Conservation (phyloP, 768 basidiomycete species). For the Termitomyces sp. region DNA sequence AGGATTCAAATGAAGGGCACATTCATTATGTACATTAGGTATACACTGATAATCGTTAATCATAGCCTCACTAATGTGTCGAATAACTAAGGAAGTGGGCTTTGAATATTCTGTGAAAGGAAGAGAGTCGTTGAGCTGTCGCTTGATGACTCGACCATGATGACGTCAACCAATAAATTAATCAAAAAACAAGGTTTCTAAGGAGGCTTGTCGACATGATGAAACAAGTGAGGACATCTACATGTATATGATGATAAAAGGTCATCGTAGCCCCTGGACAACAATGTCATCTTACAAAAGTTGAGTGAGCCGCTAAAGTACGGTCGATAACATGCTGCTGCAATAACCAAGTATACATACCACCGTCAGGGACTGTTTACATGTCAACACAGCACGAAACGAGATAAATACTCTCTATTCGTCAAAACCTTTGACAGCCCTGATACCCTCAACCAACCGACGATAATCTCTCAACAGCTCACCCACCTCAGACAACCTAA, state of each 20-base stretch:
- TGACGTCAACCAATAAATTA: neutral
- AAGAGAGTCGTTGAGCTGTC: neutral
- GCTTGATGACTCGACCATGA: neutral
- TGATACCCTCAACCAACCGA: conserved; percentile 65
- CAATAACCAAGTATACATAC: neutral
- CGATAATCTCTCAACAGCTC: conserved; percentile 80
- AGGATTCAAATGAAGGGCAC: neutral
- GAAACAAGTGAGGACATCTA: neutral
- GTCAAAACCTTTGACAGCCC: conserved; percentile 53
- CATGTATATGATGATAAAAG: no score
- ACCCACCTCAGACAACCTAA: conserved; percentile 75
- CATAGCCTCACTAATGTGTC: neutral
- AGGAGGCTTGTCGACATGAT: neutral
- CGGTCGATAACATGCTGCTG: neutral
- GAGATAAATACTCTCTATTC: conserved; percentile 16
- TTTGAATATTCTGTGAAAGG: neutral
- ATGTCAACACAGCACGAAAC: neutral
- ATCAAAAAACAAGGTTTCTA: neutral
- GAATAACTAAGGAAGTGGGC: neutral
- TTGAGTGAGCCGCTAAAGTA: neutral
- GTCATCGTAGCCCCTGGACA: neutral
- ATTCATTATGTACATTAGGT: neutral
- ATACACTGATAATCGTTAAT: no score
- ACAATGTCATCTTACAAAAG: neutral
- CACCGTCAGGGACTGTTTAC: neutral